Conservation (phyloP, 2,329 filamentous ascomycete genomes). For the Colletotrichum viniferum region DNA sequence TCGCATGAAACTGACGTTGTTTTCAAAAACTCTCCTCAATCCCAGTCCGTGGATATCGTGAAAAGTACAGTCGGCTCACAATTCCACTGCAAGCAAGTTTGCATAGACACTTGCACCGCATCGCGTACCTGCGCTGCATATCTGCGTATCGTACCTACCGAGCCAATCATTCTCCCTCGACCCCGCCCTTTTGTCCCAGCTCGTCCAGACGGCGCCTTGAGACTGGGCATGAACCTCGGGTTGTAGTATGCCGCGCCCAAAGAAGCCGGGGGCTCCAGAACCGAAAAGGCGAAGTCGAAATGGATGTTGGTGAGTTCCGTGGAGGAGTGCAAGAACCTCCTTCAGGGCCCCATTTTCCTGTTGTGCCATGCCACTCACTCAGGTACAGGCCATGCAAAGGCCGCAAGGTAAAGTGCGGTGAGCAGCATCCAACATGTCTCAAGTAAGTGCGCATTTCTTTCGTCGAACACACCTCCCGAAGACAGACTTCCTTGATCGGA, state of each 20-base stretch:
- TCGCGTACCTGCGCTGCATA: conserved; percentile 2
- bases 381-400: conserved; percentile 75
- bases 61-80: background rate
- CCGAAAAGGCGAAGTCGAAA: conserved; percentile 50
- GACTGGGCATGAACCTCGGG: conserved; percentile 1
- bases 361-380: background rate
- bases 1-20: background rate
- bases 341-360: background rate
- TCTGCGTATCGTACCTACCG: conserved; percentile 13
- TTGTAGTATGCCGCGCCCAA: conserved; percentile 44
- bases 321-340: background rate
- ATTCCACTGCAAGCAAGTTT: background rate
- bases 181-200: conserved; percentile 14
- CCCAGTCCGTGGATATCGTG: background rate
- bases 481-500: background rate
- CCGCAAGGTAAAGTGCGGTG: conserved; percentile 76
- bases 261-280: conserved; percentile 46
- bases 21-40: background rate
- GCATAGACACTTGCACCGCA: background rate
- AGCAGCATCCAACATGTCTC: conserved; percentile 73
- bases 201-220: background rate
- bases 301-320: conserved; percentile 47
- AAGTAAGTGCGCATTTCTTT: conserved; percentile 50
- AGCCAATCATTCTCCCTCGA: conserved; percentile 15
- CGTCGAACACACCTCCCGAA: background rate